These are phyloP conservation scores for Apiotrichum domesticum DNA, from an alignment of 1,284 basidiomycete genomes.

Conservation along the genomic window DNA sequence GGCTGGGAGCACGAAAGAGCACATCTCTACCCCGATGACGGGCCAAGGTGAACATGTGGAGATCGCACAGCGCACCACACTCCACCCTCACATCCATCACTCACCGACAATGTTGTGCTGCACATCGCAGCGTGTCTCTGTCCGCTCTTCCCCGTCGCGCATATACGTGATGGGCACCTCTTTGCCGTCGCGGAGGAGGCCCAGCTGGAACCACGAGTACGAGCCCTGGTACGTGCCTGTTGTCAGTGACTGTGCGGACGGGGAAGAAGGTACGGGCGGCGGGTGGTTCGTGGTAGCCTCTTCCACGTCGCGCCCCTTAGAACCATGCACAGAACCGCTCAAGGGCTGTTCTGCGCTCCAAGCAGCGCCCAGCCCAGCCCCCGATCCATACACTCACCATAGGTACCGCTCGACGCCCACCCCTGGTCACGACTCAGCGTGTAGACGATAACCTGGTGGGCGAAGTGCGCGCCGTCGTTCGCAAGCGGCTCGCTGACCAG, in stretches of 20 bases:
- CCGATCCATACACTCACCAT: slow-evolving; percentile 23
- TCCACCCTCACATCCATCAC: neutral
- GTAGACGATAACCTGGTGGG: slow-evolving; percentile 20
- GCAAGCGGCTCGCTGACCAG: no score
- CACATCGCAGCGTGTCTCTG: slow-evolving; percentile 20
- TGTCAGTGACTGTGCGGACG: neutral
- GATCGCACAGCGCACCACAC: neutral
- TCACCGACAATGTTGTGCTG: slow-evolving; percentile 40
- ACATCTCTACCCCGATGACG: no score
- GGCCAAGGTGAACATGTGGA: neutral
- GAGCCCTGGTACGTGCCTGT: slow-evolving; percentile 34
- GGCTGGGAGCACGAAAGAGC: no score
- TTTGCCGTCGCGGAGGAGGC: slow-evolving; percentile 28
- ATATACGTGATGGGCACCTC: slow-evolving; percentile 20
- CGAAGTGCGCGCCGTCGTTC: no score
- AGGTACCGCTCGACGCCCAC: slow-evolving; percentile 24
- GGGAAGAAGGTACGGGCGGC: no score
- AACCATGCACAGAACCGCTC: neutral
- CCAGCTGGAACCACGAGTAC: slow-evolving; percentile 41
- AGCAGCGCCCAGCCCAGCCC: no score
- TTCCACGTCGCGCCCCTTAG: no score
- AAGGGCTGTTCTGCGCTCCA: no score
- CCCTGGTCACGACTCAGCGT: slow-evolving; percentile 39
- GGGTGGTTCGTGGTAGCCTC: neutral
- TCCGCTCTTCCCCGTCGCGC: no score